Base-by-base conservation (phyloP, 2,329 filamentous ascomycete species). In the Pyricularia grisea region DNA sequence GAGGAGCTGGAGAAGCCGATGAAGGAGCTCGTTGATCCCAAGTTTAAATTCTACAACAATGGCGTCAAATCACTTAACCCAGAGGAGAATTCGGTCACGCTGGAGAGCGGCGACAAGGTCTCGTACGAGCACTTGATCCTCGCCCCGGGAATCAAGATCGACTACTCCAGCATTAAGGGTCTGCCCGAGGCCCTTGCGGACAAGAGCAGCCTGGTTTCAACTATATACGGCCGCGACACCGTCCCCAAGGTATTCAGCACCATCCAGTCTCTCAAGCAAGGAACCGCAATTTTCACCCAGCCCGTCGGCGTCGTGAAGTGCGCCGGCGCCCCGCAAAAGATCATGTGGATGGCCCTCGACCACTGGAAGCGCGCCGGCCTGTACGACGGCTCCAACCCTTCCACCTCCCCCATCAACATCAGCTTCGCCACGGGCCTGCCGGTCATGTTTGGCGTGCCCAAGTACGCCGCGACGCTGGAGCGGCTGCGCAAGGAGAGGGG, bases 111-210 rank as follows among this genome's bases (percentile, higher is more conserved):
- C 68, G 81, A 85, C 73, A 83, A 79, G 73, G 72, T 91, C 65
- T 80, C 75, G 74, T 91, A 91, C 72, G 87, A 90, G 70, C 87
- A 90, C 6, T 81, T 91, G 1, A 81, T 91, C 42, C 87, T 91
- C 0, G 87, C 78, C 0, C 88, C 88, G 0, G 86, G 86, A 5
- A 82, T 88, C 73, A 78, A 76, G 20, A 78, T 87, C 74, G 79
- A 87, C 75, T 84, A 81, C 65, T 78, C 75, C 70, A 81, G 78
- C 71, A 80, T 88, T 75, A 82, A 84, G 75, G 86, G 86, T 25
- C 75, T 88, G n/a, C 79, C 82, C 0, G 85, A 87, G 74, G 86
- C 86, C 3, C 80, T 87, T 4, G 80, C 79, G 4, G 78, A 87
- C 70, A 78, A 78, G 0, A 72, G 79, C 65, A 78, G 82, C 1